Conservation (phyloP, 2,329 filamentous ascomycete genomes). For the Curvularia hawaiiensis region DNA sequence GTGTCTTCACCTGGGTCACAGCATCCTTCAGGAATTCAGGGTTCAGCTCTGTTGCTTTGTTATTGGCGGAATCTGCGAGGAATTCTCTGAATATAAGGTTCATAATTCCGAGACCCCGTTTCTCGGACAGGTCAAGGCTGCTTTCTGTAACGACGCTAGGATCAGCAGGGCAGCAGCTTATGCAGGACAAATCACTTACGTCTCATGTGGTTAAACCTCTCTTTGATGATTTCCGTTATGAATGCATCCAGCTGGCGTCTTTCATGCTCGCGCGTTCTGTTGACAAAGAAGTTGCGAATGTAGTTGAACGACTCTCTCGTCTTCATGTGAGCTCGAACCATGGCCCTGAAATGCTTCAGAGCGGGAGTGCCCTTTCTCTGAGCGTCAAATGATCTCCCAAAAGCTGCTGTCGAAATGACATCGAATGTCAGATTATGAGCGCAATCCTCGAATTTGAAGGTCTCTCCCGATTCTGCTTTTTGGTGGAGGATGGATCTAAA, state of each 20-base stretch:
- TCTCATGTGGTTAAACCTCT: constrained; percentile 40
- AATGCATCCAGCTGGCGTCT: constrained; percentile 38
- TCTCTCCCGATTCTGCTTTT: constrained; percentile 26
- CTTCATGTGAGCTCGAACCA: constrained; percentile 19
- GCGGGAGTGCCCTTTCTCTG: constrained; percentile 30
- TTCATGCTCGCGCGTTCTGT: constrained; percentile 15
- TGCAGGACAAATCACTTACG: constrained; percentile 10
- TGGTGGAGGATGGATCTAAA: constrained; percentile 35
- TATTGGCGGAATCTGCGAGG: constrained; percentile 23
- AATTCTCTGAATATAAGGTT: constrained; percentile 41
- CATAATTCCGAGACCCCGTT: constrained; percentile 45
- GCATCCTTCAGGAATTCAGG: constrained; percentile 43
- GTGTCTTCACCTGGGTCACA: constrained; percentile 47
- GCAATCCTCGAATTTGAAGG: constrained; percentile 33
- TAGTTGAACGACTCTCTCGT: constrained; percentile 29
- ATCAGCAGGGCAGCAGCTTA: background rate
- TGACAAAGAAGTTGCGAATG: constrained; percentile 20
- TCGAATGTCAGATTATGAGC: constrained; percentile 34
- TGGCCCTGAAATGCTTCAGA: constrained; percentile 27
- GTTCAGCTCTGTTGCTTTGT: constrained; percentile 30
- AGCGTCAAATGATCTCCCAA: constrained; percentile 31
- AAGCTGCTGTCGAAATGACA: constrained; percentile 32
- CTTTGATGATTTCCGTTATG: constrained; percentile 42
- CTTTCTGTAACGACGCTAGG: constrained; percentile 16
- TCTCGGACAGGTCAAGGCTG: constrained; percentile 43